Evolutionary conservation across 2,329 filamentous ascomycete genomes (phyloP).

Genomic region (Cryphonectria parasitica): DNA sequence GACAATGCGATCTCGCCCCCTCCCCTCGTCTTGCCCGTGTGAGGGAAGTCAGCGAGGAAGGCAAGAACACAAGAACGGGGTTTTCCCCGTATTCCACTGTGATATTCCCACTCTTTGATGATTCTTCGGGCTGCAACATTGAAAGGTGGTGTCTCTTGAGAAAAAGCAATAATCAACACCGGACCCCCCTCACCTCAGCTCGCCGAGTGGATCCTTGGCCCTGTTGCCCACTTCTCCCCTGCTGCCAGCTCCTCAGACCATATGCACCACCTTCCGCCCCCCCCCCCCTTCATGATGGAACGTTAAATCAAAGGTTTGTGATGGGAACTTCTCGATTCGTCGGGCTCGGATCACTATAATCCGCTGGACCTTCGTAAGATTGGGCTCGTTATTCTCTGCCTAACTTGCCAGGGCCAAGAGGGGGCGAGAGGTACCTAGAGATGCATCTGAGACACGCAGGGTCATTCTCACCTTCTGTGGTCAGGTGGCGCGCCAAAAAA

Average conservation of each 20-base stretch:
- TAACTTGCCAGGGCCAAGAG: not conserved
- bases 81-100: not conserved
- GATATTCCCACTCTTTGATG: not conserved
- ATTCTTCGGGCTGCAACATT: not conserved
- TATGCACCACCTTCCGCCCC: not conserved
- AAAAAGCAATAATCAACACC: not conserved
- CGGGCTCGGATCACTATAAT: not conserved
- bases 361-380: not conserved
- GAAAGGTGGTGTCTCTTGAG: not conserved
- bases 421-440: not conserved
- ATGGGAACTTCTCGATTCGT: not conserved
- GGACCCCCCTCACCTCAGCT: not conserved
- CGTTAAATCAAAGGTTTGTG: not conserved
- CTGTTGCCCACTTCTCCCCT: not conserved
- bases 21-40: not conserved
- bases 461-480: not conserved
- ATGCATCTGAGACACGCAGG: slow-evolving; percentile 9
- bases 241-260: not conserved
- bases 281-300: not conserved
- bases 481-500: not conserved
- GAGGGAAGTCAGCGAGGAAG: not conserved
- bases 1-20: not conserved
- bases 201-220: not conserved
- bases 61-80: not conserved
- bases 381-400: not conserved